A percentile compares a stretch with the other conserved stretches of the same genome.
Evolutionary conservation across 2,329 filamentous ascomycete species (phyloP).

Genomic region (Aspergillus thermomutatus): DNA sequence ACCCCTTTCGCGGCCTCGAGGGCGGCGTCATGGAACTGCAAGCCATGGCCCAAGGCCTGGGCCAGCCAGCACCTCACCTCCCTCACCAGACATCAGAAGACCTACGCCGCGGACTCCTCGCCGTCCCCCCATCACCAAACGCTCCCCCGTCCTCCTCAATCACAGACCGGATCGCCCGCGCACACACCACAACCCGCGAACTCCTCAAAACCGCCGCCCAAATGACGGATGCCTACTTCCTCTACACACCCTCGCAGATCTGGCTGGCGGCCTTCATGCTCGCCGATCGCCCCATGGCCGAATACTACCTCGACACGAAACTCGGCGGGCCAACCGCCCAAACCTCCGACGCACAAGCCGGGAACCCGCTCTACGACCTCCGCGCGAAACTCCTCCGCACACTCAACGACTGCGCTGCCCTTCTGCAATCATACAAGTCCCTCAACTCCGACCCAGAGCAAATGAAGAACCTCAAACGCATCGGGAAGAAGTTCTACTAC

Average conservation of each 20-base stretch:
- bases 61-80: slow-evolving; percentile 30
- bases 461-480: slow-evolving; percentile 43
- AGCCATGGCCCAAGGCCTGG: slow-evolving; percentile 62
- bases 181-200: slow-evolving; percentile 70
- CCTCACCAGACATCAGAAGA: slow-evolving; percentile 28
- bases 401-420: slow-evolving; percentile 35
- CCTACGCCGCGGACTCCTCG: slow-evolving; percentile 27
- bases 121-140: slow-evolving; percentile 27
- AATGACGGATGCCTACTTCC: slow-evolving; percentile 93
- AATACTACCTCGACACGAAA: slow-evolving; percentile 46
- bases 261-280: slow-evolving; percentile 78
- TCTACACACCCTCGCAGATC: slow-evolving; percentile 92
- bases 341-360: slow-evolving; percentile 1
- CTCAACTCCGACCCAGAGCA: slow-evolving; percentile 37
- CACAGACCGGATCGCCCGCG: slow-evolving; percentile 52
- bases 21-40: slow-evolving; percentile 81
- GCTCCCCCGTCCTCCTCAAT: slow-evolving; percentile 25
- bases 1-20: slow-evolving; percentile 84
- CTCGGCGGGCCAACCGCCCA: slow-evolving; percentile 25
- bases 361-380: slow-evolving; percentile 28
- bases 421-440: slow-evolving; percentile 40
- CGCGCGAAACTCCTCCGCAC: slow-evolving; percentile 37
- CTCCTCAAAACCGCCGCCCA: slow-evolving; percentile 76
- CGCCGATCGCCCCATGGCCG: slow-evolving; percentile 57
- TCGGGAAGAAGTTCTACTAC: slow-evolving; percentile 48